These are phyloP conservation scores for Botrytis hyacinthi DNA, from an alignment of 2,329 filamentous ascomycete species.

Conservation along the genomic window DNA sequence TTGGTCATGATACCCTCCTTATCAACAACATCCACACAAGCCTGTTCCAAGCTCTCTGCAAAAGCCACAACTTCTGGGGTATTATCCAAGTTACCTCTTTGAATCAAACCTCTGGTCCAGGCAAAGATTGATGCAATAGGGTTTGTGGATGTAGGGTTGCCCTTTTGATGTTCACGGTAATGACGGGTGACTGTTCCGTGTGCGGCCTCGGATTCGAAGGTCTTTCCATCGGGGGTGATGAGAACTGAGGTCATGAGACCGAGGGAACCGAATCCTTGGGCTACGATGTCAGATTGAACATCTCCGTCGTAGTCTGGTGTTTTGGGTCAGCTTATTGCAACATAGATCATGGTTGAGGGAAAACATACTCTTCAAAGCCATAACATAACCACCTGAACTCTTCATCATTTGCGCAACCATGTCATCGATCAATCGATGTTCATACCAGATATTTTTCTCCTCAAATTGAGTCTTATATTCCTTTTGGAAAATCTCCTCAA, in stretches of 20 bases:
- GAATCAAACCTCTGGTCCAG: constrained; percentile 91
- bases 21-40: constrained; percentile 92
- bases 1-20: constrained; percentile 98
- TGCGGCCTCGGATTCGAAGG: constrained; percentile 95
- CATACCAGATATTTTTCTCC: constrained; percentile 93
- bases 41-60: constrained; percentile 86
- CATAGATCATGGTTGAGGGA: too few relatives aligned
- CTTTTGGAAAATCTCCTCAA: constrained; percentile 91
- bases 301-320: constrained; percentile 83
- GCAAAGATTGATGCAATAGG: constrained; percentile 98
- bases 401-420: constrained; percentile 99
- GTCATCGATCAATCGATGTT: constrained; percentile 98
- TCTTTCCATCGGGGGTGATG: constrained; percentile 93
- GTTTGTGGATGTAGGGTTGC: constrained; percentile 95
- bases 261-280: constrained; percentile 95
- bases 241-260: constrained; percentile 98
- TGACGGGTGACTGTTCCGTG: constrained; percentile 98
- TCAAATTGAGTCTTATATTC: constrained; percentile 88
- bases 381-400: constrained; percentile 92
- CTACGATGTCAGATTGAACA: constrained; percentile 97
- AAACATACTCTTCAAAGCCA: constrained; percentile 91
- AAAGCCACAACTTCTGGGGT: constrained; percentile 92
- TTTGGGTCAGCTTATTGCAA: too few relatives aligned
- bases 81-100: constrained; percentile 87
- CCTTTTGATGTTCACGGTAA: constrained; percentile 99